Conservation (phyloP, 331 rosid genomes). For the Prunus yedoensis region DNA sequence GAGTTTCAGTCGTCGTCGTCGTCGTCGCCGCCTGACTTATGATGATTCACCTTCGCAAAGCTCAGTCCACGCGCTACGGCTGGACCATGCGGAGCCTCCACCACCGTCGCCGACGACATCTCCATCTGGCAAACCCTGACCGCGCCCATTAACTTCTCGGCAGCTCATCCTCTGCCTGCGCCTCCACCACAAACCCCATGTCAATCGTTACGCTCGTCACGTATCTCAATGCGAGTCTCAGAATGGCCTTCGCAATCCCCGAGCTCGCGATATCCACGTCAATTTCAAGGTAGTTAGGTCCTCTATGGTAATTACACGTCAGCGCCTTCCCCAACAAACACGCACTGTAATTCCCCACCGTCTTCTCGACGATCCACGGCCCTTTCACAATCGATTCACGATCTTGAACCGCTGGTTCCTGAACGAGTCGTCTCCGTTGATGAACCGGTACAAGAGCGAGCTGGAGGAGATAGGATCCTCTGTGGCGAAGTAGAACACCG, state of each 20-base stretch:
- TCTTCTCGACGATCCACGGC: conserved; percentile 84
- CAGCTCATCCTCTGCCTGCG: conserved; percentile 76
- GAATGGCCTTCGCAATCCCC: conserved; percentile 74
- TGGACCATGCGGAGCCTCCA: conserved; percentile 41
- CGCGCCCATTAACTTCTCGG: conserved; percentile 76
- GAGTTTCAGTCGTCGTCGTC: background rate
- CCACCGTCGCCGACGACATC: conserved; percentile 59
- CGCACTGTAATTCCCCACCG: conserved; percentile 84
- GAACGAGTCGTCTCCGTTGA: conserved; percentile 71
- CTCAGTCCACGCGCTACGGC: conserved; percentile 43
- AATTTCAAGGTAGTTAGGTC: conserved; percentile 69
- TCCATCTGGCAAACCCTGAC: conserved; percentile 87
- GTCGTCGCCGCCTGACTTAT: conserved; percentile 30
- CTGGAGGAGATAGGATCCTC: conserved; percentile 69
- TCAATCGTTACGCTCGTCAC: conserved; percentile 84
- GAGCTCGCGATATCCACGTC: conserved; percentile 93
- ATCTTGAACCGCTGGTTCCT: conserved; percentile 84
- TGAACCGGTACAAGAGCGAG: conserved; percentile 65
- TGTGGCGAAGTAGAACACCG: conserved; percentile 75
- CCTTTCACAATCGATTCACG: conserved; percentile 94
- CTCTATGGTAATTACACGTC: conserved; percentile 81
- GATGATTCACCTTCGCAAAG: conserved; percentile 62
- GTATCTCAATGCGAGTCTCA: conserved; percentile 76
- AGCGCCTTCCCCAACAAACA: conserved; percentile 79
- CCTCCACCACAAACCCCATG: conserved; percentile 89